Conservation (phyloP, 1,139 yeast species). For the Lizanozyma gosingica region DNA sequence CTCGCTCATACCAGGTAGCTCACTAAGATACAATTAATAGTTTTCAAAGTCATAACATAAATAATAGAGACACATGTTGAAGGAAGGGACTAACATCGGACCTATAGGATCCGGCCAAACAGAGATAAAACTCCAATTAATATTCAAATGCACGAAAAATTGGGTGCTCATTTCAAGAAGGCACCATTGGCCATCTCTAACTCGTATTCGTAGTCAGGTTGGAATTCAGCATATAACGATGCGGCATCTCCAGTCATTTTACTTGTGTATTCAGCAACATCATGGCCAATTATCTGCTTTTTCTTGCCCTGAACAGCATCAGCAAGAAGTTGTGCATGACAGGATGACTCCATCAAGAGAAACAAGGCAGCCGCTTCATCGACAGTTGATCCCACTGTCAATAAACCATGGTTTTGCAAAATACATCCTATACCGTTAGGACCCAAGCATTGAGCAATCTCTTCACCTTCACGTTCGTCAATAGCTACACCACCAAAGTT, state of each 20-base stretch:
- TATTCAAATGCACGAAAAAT: neutral
- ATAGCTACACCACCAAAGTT: conserved; percentile 78
- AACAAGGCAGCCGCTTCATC: conserved; percentile 79
- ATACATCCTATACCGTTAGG: conserved; percentile 51
- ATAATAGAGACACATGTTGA: neutral
- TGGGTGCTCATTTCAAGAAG: conserved; percentile 8
- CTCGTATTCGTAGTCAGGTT: conserved; percentile 48
- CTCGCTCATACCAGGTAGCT: too few relatives aligned
- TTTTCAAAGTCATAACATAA: neutral
- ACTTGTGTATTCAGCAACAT: conserved; percentile 63
- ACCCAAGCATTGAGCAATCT: conserved; percentile 61
- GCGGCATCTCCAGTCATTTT: conserved; percentile 58
- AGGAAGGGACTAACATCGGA: neutral
- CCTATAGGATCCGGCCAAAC: too few relatives aligned
- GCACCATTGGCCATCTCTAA: conserved; percentile 14
- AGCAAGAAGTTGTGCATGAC: conserved; percentile 64
- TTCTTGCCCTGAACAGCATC: conserved; percentile 38
- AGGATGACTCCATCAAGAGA: conserved; percentile 57
- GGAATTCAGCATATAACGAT: conserved; percentile 63
- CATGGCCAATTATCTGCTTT: conserved; percentile 40
- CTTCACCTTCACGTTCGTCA: conserved; percentile 62
- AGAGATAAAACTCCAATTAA: too few relatives aligned
- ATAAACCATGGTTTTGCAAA: conserved; percentile 68
- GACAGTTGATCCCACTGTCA: conserved; percentile 70
- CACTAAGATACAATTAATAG: neutral